Evolutionary conservation across 2,329 filamentous ascomycete genomes (phyloP).

Genomic region (Trichoderma pleuroti): DNA sequence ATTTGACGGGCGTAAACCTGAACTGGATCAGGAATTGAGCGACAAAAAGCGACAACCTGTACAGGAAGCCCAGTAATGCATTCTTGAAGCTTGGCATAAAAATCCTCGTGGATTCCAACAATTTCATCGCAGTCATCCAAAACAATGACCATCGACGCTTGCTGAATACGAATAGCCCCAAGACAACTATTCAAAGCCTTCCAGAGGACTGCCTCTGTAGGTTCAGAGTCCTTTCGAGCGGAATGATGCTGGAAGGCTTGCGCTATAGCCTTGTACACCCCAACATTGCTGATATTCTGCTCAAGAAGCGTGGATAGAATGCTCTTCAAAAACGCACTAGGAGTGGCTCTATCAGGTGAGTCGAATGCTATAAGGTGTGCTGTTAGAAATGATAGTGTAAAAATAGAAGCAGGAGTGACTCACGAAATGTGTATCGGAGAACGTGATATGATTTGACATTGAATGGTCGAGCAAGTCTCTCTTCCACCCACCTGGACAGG

Average conservation of each 20-base stretch:
- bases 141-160: conserved; percentile 33
- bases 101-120: conserved; percentile 16
- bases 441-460: conserved; percentile 35
- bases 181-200: conserved; percentile 33
- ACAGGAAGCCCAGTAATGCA: neutral
- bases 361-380: neutral
- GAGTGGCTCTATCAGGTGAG: neutral
- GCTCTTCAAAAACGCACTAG: neutral
- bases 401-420: conserved; percentile 18
- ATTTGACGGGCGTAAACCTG: neutral
- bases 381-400: neutral
- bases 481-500: conserved; percentile 39
- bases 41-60: neutral
- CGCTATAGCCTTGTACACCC: neutral
- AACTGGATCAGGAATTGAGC: neutral
- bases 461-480: conserved; percentile 38
- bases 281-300: neutral
- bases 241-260: neutral
- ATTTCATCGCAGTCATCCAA: conserved; percentile 39
- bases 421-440: conserved; percentile 37
- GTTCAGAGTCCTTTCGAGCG: neutral
- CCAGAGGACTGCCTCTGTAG: conserved; percentile 18
- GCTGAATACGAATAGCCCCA: conserved; percentile 28
- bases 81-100: neutral
- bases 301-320: neutral